A percentile compares a stretch with the other conserved stretches of the same genome.
Evolutionary conservation across 2,329 filamentous ascomycete species (phyloP).

Genomic region (Paecilomyces sp.): DNA sequence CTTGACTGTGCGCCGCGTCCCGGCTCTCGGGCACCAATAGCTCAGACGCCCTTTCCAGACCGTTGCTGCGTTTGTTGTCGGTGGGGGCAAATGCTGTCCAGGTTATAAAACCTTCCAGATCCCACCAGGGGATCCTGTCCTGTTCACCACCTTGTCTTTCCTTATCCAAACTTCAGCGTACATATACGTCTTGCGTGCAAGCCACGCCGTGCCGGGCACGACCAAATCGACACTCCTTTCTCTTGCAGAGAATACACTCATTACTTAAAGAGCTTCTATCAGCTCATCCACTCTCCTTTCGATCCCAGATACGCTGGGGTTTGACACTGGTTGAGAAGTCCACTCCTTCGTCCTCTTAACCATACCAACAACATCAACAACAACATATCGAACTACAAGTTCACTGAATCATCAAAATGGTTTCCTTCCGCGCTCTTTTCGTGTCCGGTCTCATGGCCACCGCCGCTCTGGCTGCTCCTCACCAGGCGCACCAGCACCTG

Average conservation of each 20-base stretch:
- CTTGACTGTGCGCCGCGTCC: neutral
- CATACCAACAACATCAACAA: neutral
- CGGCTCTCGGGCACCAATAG: neutral
- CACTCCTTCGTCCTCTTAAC: neutral
- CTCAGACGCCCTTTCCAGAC: neutral
- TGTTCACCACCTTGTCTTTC: neutral
- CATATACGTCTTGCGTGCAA: neutral
- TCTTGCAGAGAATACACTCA: neutral
- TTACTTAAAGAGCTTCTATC: neutral
- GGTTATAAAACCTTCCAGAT: neutral
- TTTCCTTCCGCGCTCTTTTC: neutral
- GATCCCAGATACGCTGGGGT: neutral
- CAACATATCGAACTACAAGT: neutral
- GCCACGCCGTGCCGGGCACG: neutral
- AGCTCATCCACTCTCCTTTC: neutral
- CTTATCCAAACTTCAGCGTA: neutral
- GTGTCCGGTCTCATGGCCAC: slow-evolving; percentile 8
- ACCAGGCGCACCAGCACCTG: slow-evolving; percentile 10
- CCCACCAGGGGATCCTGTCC: neutral
- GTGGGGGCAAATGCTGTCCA: neutral
- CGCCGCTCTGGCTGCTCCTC: slow-evolving; percentile 12
- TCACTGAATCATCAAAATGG: neutral
- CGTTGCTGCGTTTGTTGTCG: neutral
- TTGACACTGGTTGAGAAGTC: neutral
- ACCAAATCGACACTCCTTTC: neutral